phyloP scores from a whole-genome alignment of 1,284 basidiomycete species.

The Quambalaria eucalypti region DNA sequence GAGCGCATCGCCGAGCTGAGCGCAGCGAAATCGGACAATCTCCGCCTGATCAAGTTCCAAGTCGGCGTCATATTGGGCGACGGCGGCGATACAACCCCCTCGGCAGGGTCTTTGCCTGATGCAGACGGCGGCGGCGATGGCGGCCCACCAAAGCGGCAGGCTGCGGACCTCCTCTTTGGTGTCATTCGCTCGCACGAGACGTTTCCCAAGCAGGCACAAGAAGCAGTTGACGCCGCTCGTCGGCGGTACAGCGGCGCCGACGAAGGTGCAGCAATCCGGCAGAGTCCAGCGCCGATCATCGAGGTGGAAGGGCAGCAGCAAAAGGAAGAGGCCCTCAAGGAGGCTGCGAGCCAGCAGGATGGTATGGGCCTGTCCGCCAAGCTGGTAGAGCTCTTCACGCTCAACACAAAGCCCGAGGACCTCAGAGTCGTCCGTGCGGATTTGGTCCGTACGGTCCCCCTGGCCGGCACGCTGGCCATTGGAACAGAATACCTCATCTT shows the following conservation, averaged over 20 bases:
- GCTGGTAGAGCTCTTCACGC: slow-evolving; percentile 20
- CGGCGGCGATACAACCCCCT: slow-evolving; percentile 1
- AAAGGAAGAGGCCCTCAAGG: not conserved
- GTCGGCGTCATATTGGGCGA: too few relatives aligned
- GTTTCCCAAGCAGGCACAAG: not conserved
- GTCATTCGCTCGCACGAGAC: not conserved
- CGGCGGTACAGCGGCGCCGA: too few relatives aligned
- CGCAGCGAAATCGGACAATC: not conserved
- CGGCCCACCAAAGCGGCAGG: not conserved
- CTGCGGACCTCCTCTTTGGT: not conserved
- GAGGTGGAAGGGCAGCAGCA: not conserved
- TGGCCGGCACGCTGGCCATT: slow-evolving; percentile 31
- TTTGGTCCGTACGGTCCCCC: slow-evolving; percentile 29
- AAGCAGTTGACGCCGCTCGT: not conserved
- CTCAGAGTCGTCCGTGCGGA: slow-evolving; percentile 23
- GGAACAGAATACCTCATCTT: slow-evolving; percentile 33
- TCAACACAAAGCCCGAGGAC: slow-evolving; percentile 14
- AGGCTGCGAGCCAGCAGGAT: not conserved
- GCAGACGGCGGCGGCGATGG: not conserved
- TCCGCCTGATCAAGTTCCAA: not conserved
- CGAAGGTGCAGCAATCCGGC: not conserved
- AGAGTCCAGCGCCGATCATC: slow-evolving; percentile 3
- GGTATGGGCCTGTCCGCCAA: slow-evolving; percentile 11
- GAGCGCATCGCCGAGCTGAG: slow-evolving; percentile 1
- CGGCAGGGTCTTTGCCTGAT: too few relatives aligned